Base-by-base conservation (phyloP, 805 yeast genomes). In the Teunomyces lycoperdinae region DNA sequence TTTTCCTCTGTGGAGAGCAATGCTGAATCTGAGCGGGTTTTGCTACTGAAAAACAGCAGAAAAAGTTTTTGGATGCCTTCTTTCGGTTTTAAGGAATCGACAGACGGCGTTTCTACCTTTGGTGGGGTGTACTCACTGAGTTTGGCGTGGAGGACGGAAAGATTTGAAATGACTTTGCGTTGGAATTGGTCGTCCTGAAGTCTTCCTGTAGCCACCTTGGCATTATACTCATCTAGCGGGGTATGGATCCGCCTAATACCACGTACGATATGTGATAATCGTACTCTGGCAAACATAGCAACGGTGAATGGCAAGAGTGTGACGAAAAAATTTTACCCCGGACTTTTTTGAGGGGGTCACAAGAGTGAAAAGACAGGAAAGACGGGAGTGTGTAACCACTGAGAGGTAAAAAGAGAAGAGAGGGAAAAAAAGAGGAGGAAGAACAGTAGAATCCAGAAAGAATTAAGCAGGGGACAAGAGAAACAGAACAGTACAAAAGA, bases 111-210 rank as follows among this genome's bases (percentile, higher is more conserved):
- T 5, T 61, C 67, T 6, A 84, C 80, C 9, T 67, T 61, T 7
- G 89, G 87, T 0, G 96, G 95, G 2, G 60, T 53, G 61, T 91
- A 92, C 0, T 58, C 49, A 4, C 52, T 55, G 44, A 92, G 70
- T 4, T 75, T 70, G 4, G 67, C 60, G 62, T 89, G 87, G 13
- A 92, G 72, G 1, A 68, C 62, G 14, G 86, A 79, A 49, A 92
- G 68, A 10, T 77, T 78, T 13, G 78, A 63, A 35, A 92, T 79
- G 47, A 89, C 85, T 28, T 80, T 78, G 35, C 96, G 74, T 67
- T 92, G 98, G 63, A 85, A 85, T 16, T 80, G 81, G 61, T 92
- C 99, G 56, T 86, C 87, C 49, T 80, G 73, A 20, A 87, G 67
- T 48, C 68, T 70, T 0, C 84, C 83, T 10, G 64, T 42, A n/a